phyloP scores from a whole-genome alignment of 257 asterid genomes.

The Striga asiatica region DNA sequence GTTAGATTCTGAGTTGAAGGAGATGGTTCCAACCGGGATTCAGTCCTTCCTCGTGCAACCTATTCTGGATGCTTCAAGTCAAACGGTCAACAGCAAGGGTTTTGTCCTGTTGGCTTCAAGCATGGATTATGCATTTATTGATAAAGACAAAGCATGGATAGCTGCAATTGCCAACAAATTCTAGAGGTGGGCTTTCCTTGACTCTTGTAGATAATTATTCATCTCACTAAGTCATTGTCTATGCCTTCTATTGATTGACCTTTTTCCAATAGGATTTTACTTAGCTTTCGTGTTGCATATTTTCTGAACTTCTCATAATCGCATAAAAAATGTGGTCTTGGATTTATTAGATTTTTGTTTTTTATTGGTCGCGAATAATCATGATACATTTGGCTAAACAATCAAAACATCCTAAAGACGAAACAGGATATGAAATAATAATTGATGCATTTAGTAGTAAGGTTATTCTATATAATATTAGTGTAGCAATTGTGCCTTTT shows the following conservation, averaged over 20 bases:
- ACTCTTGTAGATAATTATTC: conserved; percentile 2
- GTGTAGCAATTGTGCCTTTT: no score
- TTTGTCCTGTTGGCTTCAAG: conserved; percentile 71
- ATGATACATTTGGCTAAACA: no score
- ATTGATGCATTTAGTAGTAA: no score
- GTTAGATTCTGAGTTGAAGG: conserved; percentile 45
- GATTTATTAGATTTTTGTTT: not conserved
- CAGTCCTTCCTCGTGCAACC: conserved; percentile 72
- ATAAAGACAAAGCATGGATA: conserved; percentile 65
- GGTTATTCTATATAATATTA: no score
- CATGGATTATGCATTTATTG: conserved; percentile 52
- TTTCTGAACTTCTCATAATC: not conserved
- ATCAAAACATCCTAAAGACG: no score
- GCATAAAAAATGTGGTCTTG: not conserved
- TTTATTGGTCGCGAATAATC: no score
- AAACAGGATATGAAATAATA: no score
- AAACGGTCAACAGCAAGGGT: conserved; percentile 30
- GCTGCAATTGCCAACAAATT: conserved; percentile 69
- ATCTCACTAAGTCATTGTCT: conserved; percentile 8
- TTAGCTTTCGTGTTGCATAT: conserved; percentile 1
- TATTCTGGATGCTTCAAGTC: conserved; percentile 21
- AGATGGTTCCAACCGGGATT: conserved; percentile 69
- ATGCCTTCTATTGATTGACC: not conserved
- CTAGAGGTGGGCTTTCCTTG: conserved; percentile 26
- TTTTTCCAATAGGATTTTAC: not conserved